Base-by-base conservation (phyloP, 208 protist species). In the Kentomonas sorsogonicus region DNA sequence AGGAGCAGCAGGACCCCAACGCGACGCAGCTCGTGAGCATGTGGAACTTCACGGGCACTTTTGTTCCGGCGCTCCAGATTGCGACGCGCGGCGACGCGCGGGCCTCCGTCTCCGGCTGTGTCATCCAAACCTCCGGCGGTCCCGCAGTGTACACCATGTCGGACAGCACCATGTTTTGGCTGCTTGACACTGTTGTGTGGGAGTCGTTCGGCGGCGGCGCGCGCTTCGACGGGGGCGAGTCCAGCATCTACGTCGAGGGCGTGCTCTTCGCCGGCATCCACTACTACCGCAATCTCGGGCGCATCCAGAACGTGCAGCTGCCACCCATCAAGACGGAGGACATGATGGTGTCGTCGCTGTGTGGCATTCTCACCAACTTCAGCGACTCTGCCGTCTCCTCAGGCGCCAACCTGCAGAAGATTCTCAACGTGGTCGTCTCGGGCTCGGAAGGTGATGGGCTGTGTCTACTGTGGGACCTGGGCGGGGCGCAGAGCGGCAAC, bases 381-480 rank as follows among this genome's bases (percentile, higher is more conserved):
- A 74, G 55, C 7, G 27, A 46, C 30, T 4, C 30, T 2, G 6
- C 25, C 4, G 0, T 44, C 4, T 36, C 50, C 3, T 16, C 25
- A 1, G 6, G 25, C 10, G 16, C 7, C 25, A 36, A 34, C 1
- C 0, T 1, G 34, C 1, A 7, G 10, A 30, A n/a, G n/a, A n/a
- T n/a, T n/a, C n/a, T n/a, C n/a, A 60, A 61, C 26, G 46, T 56
- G 15, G 57, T 70, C 0, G 72, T 47, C 1, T 65, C 55, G 13
- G 73, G 73, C 5, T 79, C 73, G 38, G 73, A 74, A n/a, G 71
- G 73, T 38, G 73, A 79, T 26, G 73, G 73, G 6, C 66, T 79
- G 15, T 79, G 73, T 41, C 15, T 74, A 20, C 63, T 54, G 34
- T 74, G 60, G 63, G 43, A 62, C 33, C 40, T 38, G 2, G 43